Conservation (phyloP, 805 yeast genomes). For the Priceomyces haplophilus region DNA sequence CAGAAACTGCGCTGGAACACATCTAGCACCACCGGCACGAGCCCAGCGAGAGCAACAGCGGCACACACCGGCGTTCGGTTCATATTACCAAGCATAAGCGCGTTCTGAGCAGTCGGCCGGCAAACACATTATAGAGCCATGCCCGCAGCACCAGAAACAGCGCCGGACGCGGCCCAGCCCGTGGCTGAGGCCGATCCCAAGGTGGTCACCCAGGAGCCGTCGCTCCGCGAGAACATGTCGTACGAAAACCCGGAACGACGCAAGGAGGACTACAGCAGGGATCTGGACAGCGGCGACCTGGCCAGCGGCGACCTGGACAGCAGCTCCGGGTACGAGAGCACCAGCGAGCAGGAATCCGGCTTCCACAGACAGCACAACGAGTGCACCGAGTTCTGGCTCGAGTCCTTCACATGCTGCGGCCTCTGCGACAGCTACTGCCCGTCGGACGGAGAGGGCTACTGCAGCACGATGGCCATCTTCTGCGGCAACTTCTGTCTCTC, state of each 20-base stretch:
- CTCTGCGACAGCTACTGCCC: conserved; percentile 41
- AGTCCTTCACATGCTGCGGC: conserved; percentile 38
- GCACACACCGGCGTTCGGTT: too few species aligned
- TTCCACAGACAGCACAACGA: conserved; percentile 37
- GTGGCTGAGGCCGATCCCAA: too few species aligned
- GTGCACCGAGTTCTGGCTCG: conserved; percentile 42
- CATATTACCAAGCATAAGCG: too few species aligned
- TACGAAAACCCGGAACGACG: conserved; percentile 13
- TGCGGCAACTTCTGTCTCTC: conserved; percentile 34
- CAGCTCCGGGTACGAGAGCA: conserved; percentile 16
- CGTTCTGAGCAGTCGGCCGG: too few species aligned
- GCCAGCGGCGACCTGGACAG: conserved; percentile 6
- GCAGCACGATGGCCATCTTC: conserved; percentile 34
- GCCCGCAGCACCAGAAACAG: too few species aligned
- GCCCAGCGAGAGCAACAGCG: too few species aligned
- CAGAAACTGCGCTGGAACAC: too few species aligned
- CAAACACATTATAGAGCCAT: too few species aligned
- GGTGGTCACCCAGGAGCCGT: conserved; percentile 11
- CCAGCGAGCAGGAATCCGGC: conserved; percentile 32
- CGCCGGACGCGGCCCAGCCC: too few species aligned
- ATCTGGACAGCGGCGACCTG: too few species aligned
- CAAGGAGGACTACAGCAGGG: conserved; percentile 1
- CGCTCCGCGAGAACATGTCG: too few species aligned
- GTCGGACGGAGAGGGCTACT: conserved; percentile 38
- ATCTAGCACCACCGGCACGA: too few species aligned